phyloP scores from a whole-genome alignment of 2,329 filamentous ascomycete species.

The Colletotrichum sp. region DNA sequence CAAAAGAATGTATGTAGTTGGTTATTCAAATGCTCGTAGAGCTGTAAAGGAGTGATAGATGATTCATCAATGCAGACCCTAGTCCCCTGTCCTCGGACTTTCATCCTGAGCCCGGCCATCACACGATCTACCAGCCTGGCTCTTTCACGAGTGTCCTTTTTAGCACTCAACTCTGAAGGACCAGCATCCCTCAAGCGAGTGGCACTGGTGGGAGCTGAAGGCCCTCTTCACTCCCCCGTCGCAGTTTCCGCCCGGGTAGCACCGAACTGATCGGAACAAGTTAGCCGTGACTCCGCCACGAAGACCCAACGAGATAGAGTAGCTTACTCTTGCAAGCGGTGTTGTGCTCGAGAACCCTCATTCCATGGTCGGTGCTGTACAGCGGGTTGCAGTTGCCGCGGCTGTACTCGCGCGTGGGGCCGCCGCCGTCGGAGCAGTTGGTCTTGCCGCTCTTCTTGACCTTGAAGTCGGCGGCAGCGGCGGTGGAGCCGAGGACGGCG shows the following conservation, averaged over 20 bases:
- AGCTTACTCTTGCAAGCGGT: not conserved
- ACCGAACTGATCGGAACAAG: not conserved
- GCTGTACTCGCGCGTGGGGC: not conserved
- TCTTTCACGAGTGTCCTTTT: accelerated
- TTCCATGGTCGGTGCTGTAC: not conserved
- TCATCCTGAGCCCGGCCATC: not conserved
- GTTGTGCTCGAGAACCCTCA: not conserved
- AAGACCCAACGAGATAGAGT: not conserved
- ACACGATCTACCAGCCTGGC: accelerated
- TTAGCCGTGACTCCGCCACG: not conserved
- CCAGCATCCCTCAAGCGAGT: not conserved
- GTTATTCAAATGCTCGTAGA: not conserved
- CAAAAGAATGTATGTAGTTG: not conserved
- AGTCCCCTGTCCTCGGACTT: accelerated
- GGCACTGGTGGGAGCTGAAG: not conserved
- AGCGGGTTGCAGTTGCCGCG: not conserved
- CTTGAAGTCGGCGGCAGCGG: not conserved
- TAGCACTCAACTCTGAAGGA: not conserved
- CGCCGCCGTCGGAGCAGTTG: not conserved
- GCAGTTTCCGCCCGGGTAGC: not conserved
- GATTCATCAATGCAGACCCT: not conserved
- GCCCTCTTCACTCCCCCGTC: not conserved
- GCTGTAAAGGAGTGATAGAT: not conserved
- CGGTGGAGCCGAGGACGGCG: not conserved
- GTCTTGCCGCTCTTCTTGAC: not conserved